A percentile compares a stretch with the other conserved stretches of the same genome.
These are phyloP conservation scores for Prunus mume DNA, from an alignment of 306 rosid species.

Conservation along the genomic window DNA sequence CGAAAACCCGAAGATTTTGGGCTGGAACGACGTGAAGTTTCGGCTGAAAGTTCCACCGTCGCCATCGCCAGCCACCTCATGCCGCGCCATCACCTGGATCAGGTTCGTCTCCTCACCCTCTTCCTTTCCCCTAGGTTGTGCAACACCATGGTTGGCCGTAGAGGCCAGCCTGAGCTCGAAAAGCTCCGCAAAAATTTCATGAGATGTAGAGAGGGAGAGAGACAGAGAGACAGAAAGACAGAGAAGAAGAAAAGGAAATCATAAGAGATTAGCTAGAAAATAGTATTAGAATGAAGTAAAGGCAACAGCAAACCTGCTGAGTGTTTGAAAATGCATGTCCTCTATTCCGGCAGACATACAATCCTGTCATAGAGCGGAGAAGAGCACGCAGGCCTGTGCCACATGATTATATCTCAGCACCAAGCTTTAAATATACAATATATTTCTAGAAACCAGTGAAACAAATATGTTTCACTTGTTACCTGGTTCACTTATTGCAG, in stretches of 20 bases:
- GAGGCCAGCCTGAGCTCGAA: no score
- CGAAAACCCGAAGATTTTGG: no score
- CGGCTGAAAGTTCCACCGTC: no score
- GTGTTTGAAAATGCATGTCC: constrained; percentile 72
- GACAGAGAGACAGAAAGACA: background rate
- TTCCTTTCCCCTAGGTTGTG: no score
- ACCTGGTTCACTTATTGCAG: no score
- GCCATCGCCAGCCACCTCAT: no score
- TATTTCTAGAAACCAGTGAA: no score
- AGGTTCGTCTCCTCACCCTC: no score
- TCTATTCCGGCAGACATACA: constrained; percentile 81
- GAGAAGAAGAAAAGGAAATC: background rate
- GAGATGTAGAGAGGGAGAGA: constrained; percentile 24
- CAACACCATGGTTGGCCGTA: no score
- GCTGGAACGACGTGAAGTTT: no score
- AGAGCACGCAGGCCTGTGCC: constrained; percentile 93
- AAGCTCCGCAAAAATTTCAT: constrained; percentile 30
- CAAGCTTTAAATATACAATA: constrained; percentile 34
- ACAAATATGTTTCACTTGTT: no score
- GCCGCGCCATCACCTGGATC: no score
- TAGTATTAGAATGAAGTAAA: constrained; percentile 22
- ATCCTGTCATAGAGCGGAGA: constrained; percentile 84
- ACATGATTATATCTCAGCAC: constrained; percentile 19
- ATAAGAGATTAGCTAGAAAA: constrained; percentile 10
- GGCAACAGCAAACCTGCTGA: constrained; percentile 55